phyloP scores from a whole-genome alignment of 2,329 filamentous ascomycete genomes.

The Lomentospora prolificans region DNA sequence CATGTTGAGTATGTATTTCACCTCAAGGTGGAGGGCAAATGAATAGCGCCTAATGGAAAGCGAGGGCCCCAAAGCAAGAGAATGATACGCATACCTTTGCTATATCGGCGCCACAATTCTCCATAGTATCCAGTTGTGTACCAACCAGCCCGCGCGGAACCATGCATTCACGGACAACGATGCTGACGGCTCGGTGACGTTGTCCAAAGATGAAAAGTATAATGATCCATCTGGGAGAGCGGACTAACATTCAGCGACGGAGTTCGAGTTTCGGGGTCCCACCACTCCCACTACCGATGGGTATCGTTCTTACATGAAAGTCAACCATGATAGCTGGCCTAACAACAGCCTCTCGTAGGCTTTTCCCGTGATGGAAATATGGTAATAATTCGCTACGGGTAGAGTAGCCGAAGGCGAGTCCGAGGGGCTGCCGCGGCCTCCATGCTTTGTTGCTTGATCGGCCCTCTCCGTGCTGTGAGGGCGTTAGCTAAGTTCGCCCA shows the following conservation, averaged over 20 bases:
- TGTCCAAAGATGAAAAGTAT: constrained; percentile 56
- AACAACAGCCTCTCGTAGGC: constrained; percentile 50
- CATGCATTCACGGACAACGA: constrained; percentile 65
- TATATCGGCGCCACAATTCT: constrained; percentile 55
- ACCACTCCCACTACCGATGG: too few relatives aligned
- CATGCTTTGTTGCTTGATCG: constrained; percentile 54
- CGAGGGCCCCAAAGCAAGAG: too few relatives aligned
- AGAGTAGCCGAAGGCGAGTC: constrained; percentile 45
- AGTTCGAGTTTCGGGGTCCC: too few relatives aligned
- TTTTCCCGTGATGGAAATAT: constrained; percentile 66
- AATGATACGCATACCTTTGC: constrained; percentile 31
- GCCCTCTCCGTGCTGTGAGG: constrained; percentile 57
- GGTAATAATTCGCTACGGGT: constrained; percentile 49
- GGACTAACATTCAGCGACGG: too few relatives aligned
- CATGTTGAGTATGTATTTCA: neutral
- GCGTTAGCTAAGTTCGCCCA: neutral
- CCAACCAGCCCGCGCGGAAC: constrained; percentile 60
- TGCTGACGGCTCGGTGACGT: constrained; percentile 56
- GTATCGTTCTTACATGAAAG: constrained; percentile 11
- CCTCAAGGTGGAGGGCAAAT: too few relatives aligned
- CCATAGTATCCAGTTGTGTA: constrained; percentile 59
- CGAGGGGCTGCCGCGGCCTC: constrained; percentile 25
- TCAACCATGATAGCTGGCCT: constrained; percentile 8
- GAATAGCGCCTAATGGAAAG: too few relatives aligned
- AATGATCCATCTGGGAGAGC: constrained; percentile 30